Evolutionary conservation across 768 basidiomycete genomes (phyloP).

Genomic region (Kwoniella dejecticola): DNA sequence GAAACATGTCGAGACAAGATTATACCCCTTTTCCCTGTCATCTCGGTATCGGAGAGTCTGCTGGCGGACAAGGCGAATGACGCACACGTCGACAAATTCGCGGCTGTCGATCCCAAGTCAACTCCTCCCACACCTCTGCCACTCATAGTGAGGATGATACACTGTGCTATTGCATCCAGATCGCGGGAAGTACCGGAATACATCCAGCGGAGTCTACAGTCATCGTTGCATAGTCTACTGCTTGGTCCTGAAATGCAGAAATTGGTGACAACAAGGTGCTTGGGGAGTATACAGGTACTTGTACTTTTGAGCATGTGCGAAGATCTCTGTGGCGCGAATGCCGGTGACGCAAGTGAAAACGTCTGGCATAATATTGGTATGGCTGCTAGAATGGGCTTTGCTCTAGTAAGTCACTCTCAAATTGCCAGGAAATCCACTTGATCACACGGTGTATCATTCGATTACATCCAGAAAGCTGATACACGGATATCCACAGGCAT

Average conservation of each 20-base stretch:
- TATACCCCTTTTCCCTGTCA: constrained; percentile 31
- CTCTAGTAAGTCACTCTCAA: constrained; percentile 20
- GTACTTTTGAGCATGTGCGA: constrained; percentile 24
- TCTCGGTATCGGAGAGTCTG: constrained; percentile 24
- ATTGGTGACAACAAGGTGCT: constrained; percentile 5
- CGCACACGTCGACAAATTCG: constrained; percentile 3
- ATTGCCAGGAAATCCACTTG: too few species aligned
- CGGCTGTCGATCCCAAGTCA: constrained; percentile 19
- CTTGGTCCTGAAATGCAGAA: constrained; percentile 13
- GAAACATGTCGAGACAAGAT: constrained; percentile 25
- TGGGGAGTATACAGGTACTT: constrained; percentile 23
- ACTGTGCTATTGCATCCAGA: constrained; percentile 22
- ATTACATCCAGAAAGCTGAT: too few species aligned
- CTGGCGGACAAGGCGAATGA: constrained; percentile 4
- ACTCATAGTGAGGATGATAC: constrained; percentile 24
- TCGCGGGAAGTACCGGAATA: constrained; percentile 25
- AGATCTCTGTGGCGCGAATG: constrained; percentile 18
- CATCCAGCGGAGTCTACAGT: constrained; percentile 12
- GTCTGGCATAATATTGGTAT: constrained; percentile 25
- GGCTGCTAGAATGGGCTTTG: constrained; percentile 19
- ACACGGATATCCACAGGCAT: constrained; percentile 9
- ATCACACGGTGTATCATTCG: too few species aligned
- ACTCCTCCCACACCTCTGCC: constrained; percentile 31
- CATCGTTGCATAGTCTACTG: constrained; percentile 11
- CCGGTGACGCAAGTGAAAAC: background rate